These are phyloP conservation scores for Leishmania tarentolae DNA, from an alignment of 208 protist species.

Conservation along the genomic window DNA sequence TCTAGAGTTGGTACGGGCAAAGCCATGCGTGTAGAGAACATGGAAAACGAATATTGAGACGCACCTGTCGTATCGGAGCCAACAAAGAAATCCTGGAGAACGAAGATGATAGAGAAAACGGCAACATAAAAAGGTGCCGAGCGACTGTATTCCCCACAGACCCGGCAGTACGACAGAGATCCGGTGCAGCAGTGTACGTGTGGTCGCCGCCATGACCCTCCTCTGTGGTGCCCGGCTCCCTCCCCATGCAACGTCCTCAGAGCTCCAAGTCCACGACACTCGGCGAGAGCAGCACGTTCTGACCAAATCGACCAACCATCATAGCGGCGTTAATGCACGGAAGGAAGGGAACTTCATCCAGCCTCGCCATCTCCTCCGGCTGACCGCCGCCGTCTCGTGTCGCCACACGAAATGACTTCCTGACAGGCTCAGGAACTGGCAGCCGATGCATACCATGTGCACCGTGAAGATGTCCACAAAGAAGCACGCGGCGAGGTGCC, in stretches of 20 bases:
- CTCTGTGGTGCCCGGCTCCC: not conserved
- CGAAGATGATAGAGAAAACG: not conserved
- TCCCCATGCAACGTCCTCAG: constrained; percentile 10
- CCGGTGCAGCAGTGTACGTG: not conserved
- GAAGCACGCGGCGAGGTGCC: constrained; percentile 41
- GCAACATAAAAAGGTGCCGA: constrained; percentile 1
- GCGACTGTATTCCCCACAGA: not conserved
- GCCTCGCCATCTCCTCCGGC: not conserved
- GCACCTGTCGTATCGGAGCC: not conserved
- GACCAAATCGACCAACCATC: constrained; percentile 25
- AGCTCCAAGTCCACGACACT: constrained; percentile 58
- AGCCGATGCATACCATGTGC: constrained; percentile 54
- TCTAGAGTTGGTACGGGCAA: not conserved
- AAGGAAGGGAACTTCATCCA: constrained; percentile 33
- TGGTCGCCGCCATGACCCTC: not conserved
- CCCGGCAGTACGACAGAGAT: not conserved
- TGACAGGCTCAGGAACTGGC: constrained; percentile 22
- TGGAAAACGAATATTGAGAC: not conserved
- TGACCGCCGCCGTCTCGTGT: not conserved
- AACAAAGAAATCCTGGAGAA: not conserved
- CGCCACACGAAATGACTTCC: constrained; percentile 13
- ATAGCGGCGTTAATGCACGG: constrained; percentile 64
- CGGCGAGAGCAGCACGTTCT: constrained; percentile 26
- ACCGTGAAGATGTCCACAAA: constrained; percentile 57
- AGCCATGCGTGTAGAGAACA: not conserved